Base-by-base conservation (phyloP, 2,329 filamentous ascomycete genomes). In the Dothistroma pini region DNA sequence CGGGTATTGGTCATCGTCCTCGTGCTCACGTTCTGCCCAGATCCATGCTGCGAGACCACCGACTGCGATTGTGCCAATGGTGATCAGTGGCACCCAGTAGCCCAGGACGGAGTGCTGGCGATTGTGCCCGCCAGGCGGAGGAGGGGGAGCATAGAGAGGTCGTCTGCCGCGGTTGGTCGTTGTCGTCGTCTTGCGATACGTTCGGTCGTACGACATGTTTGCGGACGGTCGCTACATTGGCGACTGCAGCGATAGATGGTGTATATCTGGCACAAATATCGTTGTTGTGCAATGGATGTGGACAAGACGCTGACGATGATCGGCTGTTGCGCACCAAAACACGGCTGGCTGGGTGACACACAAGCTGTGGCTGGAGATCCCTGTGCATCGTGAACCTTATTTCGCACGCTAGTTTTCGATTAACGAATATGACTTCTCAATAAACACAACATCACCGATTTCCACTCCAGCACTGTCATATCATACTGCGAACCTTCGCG, bases 31-130 rank as follows among this genome's bases (percentile, higher is more conserved):
- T 78, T 96, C 92, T 75, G 89, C 96, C 92, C 92, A 96, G 63
- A 93, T 86, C 93, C 93, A 97, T 60, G 91, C 91, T 56, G 88
- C 93, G 53, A 96, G 79, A 35, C 93, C 92, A 58, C 90, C 87
- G 22, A 93, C 91, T 63, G 93, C 93, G 68, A 96, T 86, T 52
- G 91, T 93, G 61, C 96, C 86, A 54, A 93, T 97, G 66, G 96
- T 78, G 66, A 87, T 88, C 59, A 97, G 83, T 64, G 93, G 93
- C 62, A 96, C 85, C 91, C 93, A 97, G 78, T 96, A 93, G 72
- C 88, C 85, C 78, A 90, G 85, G 68, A 86, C 83, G 74, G 75
- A 76, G 70, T 77, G 75, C 52, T 68, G 83, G 80, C 75, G 83
- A 81, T 77, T 84, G 54, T 65, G 56, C 32, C 67, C 61, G 29